phyloP scores from a whole-genome alignment of 306 rosid genomes.

The Castanea crenata region DNA sequence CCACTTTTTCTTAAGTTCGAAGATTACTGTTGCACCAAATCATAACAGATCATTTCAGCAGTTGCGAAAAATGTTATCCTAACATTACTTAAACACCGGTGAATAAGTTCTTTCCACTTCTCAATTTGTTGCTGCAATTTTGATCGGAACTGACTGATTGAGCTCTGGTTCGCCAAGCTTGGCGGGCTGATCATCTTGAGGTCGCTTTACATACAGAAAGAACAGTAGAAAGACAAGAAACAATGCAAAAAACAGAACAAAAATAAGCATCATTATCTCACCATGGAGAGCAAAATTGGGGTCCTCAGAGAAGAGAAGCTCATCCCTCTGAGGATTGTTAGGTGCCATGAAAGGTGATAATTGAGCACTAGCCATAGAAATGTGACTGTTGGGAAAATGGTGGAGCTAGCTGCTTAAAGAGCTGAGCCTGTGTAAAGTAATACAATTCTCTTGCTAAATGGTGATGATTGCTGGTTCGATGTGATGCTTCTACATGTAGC shows the following conservation, averaged over 20 bases:
- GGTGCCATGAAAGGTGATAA: conserved; percentile 31
- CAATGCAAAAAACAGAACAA: conserved; percentile 29
- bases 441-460: not conserved
- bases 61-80: too few relatives aligned
- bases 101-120: not conserved
- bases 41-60: too few relatives aligned
- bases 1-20: too few relatives aligned
- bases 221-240: conserved; percentile 20
- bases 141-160: not conserved
- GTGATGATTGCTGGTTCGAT: not conserved
- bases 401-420: not conserved
- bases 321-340: conserved; percentile 2
- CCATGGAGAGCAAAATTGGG: conserved; percentile 39
- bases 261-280: conserved; percentile 37
- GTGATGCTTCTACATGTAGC: not conserved
- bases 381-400: not conserved
- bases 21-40: too few relatives aligned
- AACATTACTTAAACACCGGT: too few relatives aligned
- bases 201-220: conserved; percentile 16
- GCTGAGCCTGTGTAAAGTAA: too few relatives aligned
- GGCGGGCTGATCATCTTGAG: not conserved
- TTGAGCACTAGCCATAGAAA: conserved; percentile 12
- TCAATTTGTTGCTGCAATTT: not conserved
- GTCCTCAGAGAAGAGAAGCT: conserved; percentile 21
- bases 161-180: not conserved